These are phyloP conservation scores for Backusella westeae DNA, from an alignment of 192 early-diverging fungal genomes.

Conservation along the genomic window DNA sequence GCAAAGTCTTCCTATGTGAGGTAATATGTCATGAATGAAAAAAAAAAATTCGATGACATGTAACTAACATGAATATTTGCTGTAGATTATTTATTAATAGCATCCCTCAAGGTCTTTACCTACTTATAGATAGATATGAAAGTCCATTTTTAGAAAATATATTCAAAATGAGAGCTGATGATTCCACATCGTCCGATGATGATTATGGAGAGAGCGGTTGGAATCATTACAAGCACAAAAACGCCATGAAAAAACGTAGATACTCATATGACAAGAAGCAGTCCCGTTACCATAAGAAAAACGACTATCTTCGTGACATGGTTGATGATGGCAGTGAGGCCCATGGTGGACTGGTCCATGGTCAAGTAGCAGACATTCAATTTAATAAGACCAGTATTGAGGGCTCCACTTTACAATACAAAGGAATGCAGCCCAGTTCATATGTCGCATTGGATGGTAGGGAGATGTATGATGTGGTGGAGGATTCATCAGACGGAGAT, in stretches of 20 bases:
- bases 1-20: conserved; percentile 30
- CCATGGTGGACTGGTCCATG: background rate
- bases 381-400: background rate
- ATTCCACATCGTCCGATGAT: background rate
- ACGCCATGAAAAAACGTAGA: background rate
- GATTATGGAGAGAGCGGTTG: background rate
- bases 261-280: background rate
- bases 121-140: conserved; percentile 42
- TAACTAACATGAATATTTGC: background rate
- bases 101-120: conserved; percentile 32
- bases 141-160: conserved; percentile 37
- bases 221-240: background rate
- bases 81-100: conserved; percentile 36
- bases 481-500: background rate
- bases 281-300: background rate
- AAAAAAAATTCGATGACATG: background rate
- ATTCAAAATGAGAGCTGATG: background rate
- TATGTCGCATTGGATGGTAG: background rate
- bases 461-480: background rate
- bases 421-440: background rate
- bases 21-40: background rate
- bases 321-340: background rate
- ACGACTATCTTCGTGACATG: background rate
- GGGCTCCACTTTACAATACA: background rate
- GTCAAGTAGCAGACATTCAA: background rate